Percentiles rank a stretch among this genome's conserved stretches.
Evolutionary conservation across 352 stramenopile genomes (phyloP).

Genomic region (Globisporangium spiculum): DNA sequence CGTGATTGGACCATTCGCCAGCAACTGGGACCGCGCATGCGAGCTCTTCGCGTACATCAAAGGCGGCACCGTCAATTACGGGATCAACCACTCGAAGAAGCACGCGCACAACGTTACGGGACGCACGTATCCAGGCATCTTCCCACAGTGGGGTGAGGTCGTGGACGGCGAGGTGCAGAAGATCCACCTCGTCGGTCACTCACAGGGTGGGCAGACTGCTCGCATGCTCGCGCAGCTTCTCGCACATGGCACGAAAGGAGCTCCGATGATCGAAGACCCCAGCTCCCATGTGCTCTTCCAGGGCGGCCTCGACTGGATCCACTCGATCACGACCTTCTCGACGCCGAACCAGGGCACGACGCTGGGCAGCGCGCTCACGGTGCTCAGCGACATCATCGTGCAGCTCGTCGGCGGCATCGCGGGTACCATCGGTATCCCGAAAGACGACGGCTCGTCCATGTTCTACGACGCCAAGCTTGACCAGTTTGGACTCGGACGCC

Average conservation of each 20-base stretch:
- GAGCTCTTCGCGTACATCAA: slow-evolving; percentile 53
- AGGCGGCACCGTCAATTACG: slow-evolving; percentile 40
- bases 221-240: slow-evolving; percentile 45
- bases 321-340: slow-evolving; percentile 33
- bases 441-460: slow-evolving; percentile 8
- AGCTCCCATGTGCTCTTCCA: slow-evolving; percentile 23
- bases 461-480: slow-evolving; percentile 23
- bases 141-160: slow-evolving; percentile 33
- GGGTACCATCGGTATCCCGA: neutral
- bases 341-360: slow-evolving; percentile 28
- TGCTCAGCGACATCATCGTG: slow-evolving; percentile 19
- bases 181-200: slow-evolving; percentile 41
- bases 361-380: slow-evolving; percentile 19
- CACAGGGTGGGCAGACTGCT: slow-evolving; percentile 37
- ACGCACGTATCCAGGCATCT: slow-evolving; percentile 32
- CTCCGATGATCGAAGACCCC: slow-evolving; percentile 26
- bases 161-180: slow-evolving; percentile 35
- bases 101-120: slow-evolving; percentile 29
- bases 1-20: slow-evolving; percentile 30
- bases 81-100: slow-evolving; percentile 27
- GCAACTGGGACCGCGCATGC: slow-evolving; percentile 50
- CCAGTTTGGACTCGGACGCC: slow-evolving; percentile 12
- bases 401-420: slow-evolving; percentile 18
- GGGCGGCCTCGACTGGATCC: slow-evolving; percentile 29
- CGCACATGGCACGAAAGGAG: slow-evolving; percentile 27